Conservation (phyloP, 441 rosid species). For the Flueggea neowawraea region DNA sequence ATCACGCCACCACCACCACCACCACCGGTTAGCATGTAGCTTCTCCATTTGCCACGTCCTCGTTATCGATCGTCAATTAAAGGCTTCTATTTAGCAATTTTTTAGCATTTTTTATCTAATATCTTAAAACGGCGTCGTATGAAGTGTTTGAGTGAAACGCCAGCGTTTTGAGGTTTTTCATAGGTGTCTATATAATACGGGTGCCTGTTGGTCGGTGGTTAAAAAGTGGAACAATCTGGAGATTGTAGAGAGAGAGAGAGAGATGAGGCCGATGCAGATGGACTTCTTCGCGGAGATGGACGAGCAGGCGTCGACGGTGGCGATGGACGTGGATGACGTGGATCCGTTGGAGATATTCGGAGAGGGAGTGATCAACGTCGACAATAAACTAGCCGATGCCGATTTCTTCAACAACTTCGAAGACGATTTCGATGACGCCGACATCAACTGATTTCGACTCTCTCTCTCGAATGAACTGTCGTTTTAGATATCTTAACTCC, state of each 20-base stretch:
- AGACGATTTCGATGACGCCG: slow-evolving; percentile 86
- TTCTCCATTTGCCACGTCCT: slow-evolving; percentile 48
- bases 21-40: background rate
- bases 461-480: background rate
- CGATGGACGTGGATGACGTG: slow-evolving; percentile 93
- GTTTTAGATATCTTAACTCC: no score
- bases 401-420: slow-evolving; percentile 74
- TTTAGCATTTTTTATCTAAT: background rate
- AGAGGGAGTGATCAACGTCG: slow-evolving; percentile 42
- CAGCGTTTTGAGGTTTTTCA: no score
- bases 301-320: slow-evolving; percentile 51
- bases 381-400: slow-evolving; percentile 44
- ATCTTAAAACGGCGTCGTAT: background rate
- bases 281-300: slow-evolving; percentile 52
- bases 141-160: no score
- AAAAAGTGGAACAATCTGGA: no score
- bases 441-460: slow-evolving; percentile 52
- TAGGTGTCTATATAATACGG: no score
- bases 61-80: slow-evolving; percentile 21
- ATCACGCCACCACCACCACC: background rate
- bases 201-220: no score
- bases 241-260: background rate
- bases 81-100: slow-evolving; percentile 2
- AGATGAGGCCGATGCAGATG: slow-evolving; percentile 55
- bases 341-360: slow-evolving; percentile 56